Conservation (phyloP, 805 yeast genomes). For the Starmerella bombi region DNA sequence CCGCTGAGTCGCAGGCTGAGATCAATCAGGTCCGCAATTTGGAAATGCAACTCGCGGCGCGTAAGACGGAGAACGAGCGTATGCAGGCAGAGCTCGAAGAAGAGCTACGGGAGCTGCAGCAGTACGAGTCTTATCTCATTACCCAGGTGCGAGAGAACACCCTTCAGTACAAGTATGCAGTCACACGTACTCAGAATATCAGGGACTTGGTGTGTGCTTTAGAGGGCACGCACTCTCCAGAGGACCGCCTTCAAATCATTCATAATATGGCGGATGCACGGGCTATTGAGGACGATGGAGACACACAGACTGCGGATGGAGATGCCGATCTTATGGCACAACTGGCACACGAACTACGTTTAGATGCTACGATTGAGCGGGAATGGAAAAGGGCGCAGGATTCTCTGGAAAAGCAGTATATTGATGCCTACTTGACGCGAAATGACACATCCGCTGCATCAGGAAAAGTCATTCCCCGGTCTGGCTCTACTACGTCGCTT, state of each 20-base stretch:
- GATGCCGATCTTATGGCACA: neutral
- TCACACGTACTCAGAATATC: neutral
- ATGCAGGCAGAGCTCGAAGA: constrained; percentile 17
- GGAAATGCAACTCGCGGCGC: constrained; percentile 9
- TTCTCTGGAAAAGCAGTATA: constrained; percentile 27
- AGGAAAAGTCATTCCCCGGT: too few species aligned
- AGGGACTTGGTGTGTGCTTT: constrained; percentile 2
- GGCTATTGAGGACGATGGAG: neutral
- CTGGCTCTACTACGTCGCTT: too few species aligned
- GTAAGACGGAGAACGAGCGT: constrained; percentile 7
- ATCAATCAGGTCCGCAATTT: constrained; percentile 3
- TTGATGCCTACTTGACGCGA: constrained; percentile 22
- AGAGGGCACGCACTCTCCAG: neutral
- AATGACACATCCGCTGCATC: too few species aligned
- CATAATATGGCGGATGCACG: neutral
- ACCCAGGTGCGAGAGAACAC: neutral
- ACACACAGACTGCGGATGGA: neutral
- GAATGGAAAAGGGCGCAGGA: constrained; percentile 29
- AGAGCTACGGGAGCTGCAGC: constrained; percentile 8
- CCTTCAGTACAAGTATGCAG: neutral
- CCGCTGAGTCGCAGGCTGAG: constrained; percentile 15
- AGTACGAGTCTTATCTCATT: constrained; percentile 3
- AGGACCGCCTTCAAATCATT: constrained; percentile 4
- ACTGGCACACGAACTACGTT: constrained; percentile 12
- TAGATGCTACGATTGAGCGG: constrained; percentile 22